phyloP scores from a whole-genome alignment of 2,329 filamentous ascomycete species.

The Fusarium decemcellulare region DNA sequence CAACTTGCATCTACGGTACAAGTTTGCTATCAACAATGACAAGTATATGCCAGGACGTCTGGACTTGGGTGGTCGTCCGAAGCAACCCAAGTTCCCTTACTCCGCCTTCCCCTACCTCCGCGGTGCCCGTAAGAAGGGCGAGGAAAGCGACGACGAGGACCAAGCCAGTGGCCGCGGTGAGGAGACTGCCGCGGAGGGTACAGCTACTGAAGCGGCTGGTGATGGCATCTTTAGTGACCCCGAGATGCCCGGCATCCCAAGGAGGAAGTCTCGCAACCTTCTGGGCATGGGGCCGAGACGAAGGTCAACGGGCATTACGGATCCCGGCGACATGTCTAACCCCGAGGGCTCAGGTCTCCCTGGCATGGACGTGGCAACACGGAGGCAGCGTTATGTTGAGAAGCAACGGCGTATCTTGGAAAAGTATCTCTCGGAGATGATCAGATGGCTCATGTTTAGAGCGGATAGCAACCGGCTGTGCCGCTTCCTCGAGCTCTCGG shows the following conservation, averaged over 20 bases:
- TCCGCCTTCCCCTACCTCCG: slow-evolving; percentile 92
- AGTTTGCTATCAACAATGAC: slow-evolving; percentile 86
- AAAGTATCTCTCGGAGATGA: slow-evolving; percentile 92
- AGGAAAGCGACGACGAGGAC: slow-evolving; percentile 84
- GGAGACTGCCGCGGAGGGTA: slow-evolving; percentile 65
- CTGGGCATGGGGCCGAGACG: slow-evolving; percentile 63
- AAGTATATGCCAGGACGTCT: slow-evolving; percentile 81
- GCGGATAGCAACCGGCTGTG: slow-evolving; percentile 96
- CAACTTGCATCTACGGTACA: slow-evolving; percentile 95
- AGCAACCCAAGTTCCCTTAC: slow-evolving; percentile 90
- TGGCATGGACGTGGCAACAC: slow-evolving; percentile 62
- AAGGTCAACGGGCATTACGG: slow-evolving; percentile 65
- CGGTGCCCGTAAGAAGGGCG: slow-evolving; percentile 83
- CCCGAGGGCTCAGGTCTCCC: slow-evolving; percentile 60
- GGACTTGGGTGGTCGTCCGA: slow-evolving; percentile 77
- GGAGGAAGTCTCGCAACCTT: slow-evolving; percentile 68
- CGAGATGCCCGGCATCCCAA: slow-evolving; percentile 52
- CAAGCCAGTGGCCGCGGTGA: slow-evolving; percentile 55
- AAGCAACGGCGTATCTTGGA: slow-evolving; percentile 89
- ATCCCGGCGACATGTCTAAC: slow-evolving; percentile 61
- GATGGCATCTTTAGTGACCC: slow-evolving; percentile 58
- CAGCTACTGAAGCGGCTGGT: slow-evolving; percentile 76
- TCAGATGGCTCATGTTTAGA: slow-evolving; percentile 96
- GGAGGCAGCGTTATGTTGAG: slow-evolving; percentile 77
- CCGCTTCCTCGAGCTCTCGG: slow-evolving; percentile 95